Evolutionary conservation across 1,284 basidiomycete genomes (phyloP).

Genomic region (Quambalaria eucalypti): DNA sequence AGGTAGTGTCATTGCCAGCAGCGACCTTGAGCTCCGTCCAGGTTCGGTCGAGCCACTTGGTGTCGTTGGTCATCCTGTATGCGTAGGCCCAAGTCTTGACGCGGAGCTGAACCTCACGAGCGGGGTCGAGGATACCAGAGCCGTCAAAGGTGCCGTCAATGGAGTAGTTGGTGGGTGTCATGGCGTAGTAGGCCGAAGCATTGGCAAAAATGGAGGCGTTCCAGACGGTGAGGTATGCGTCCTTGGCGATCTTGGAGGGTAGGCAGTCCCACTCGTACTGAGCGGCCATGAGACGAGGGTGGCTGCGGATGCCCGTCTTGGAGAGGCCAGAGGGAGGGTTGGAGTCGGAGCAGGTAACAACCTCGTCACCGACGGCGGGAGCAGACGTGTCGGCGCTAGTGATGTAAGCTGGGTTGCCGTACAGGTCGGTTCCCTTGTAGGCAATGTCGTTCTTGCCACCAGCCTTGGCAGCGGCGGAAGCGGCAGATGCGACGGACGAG

Average conservation of each 20-base stretch:
- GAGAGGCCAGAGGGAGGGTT: constrained; percentile 58
- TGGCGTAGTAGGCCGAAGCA: constrained; percentile 62
- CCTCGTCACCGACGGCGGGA: constrained; percentile 3
- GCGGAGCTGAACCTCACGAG: constrained; percentile 78
- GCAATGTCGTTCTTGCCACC: constrained; percentile 64
- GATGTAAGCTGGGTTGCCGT: constrained; percentile 75
- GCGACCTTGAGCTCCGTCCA: constrained; percentile 64
- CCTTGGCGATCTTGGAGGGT: constrained; percentile 63
- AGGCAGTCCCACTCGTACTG: constrained; percentile 83
- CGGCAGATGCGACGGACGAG: constrained; percentile 48
- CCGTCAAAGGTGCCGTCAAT: constrained; percentile 58
- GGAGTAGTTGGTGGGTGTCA: constrained; percentile 59
- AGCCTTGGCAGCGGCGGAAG: constrained; percentile 57
- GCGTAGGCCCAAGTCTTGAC: constrained; percentile 88
- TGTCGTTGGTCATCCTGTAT: constrained; percentile 81
- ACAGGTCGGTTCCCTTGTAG: constrained; percentile 55
- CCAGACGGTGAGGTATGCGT: constrained; percentile 80
- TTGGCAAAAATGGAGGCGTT: constrained; percentile 84
- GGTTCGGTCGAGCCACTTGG: constrained; percentile 74
- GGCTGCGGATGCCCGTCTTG: constrained; percentile 57
- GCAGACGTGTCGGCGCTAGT: constrained; percentile 49
- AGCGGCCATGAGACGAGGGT: constrained; percentile 85
- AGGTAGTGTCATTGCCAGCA: constrained; percentile 44
- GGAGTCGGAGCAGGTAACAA: constrained; percentile 39
- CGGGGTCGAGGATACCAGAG: constrained; percentile 86